A percentile compares a stretch with the other conserved stretches of the same genome.
Evolutionary conservation across 208 protist genomes (phyloP).

Genomic region (Leishmania mexicana): DNA sequence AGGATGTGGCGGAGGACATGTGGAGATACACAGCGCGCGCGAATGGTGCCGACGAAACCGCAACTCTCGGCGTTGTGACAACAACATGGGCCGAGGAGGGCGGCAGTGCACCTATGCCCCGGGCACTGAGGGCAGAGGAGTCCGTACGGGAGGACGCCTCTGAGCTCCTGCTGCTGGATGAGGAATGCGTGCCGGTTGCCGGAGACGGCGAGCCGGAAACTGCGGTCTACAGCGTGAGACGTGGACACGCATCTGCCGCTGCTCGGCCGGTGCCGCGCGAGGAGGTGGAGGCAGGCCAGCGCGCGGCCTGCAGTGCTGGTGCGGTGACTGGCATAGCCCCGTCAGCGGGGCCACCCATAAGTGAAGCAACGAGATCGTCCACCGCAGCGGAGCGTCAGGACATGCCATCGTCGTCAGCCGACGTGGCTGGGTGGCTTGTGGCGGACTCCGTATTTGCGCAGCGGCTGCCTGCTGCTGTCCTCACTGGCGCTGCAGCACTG

Average conservation of each 20-base stretch:
- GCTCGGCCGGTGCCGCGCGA: background rate
- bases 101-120: background rate
- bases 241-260: background rate
- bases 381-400: background rate
- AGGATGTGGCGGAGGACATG: background rate
- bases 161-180: background rate
- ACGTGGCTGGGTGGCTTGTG: conserved; percentile 2
- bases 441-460: conserved; percentile 24
- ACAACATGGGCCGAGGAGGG: background rate
- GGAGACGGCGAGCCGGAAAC: background rate
- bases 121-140: background rate
- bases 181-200: background rate
- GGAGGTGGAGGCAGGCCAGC: background rate
- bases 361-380: background rate
- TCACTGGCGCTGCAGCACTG: conserved; percentile 26
- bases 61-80: background rate
- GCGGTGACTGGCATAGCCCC: background rate
- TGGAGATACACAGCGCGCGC: background rate
- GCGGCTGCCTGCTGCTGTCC: conserved; percentile 7
- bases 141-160: too few relatives aligned
- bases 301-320: too few relatives aligned
- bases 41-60: background rate
- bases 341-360: background rate
- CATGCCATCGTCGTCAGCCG: background rate
- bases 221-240: too few relatives aligned